phyloP scores from a whole-genome alignment of 2,329 filamentous ascomycete species.

The Penicillium sp. region DNA sequence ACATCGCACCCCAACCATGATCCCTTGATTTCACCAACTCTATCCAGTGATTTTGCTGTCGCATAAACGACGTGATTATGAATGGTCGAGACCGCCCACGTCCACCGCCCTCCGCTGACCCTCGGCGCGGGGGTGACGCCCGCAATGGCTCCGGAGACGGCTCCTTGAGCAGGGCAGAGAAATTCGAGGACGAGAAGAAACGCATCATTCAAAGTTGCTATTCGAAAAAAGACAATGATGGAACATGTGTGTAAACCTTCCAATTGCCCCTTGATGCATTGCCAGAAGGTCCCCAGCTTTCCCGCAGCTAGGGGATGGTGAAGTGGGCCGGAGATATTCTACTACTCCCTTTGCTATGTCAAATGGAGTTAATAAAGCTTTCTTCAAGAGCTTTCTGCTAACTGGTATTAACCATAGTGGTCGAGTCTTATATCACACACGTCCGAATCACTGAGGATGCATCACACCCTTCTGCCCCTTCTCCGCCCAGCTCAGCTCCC shows the following conservation, averaged over 20 bases:
- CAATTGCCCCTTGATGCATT: conserved; percentile 9
- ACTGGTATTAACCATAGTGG: conserved; percentile 51
- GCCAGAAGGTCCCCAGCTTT: conserved; percentile 8
- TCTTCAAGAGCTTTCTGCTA: background rate
- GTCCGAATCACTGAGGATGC: conserved; percentile 88
- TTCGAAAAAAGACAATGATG: conserved; percentile 81
- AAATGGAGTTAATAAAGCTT: background rate
- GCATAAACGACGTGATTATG: conserved; percentile 30
- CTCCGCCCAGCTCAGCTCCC: conserved; percentile 72
- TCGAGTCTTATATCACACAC: conserved; percentile 97
- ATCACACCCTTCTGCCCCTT: conserved; percentile 76
- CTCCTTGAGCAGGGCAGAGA: conserved; percentile 63
- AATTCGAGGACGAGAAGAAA: conserved; percentile 94
- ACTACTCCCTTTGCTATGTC: background rate
- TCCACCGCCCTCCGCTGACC: conserved; percentile 30
- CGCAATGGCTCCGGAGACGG: conserved; percentile 37
- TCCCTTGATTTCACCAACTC: conserved; percentile 28
- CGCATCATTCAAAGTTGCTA: conserved; percentile 96
- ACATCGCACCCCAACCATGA: conserved; percentile 30
- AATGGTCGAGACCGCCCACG: conserved; percentile 38
- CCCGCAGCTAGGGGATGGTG: conserved; percentile 7
- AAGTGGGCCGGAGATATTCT: background rate
- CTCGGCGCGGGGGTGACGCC: conserved; percentile 33
- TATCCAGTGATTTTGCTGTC: conserved; percentile 26
- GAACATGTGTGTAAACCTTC: conserved; percentile 65